These are phyloP conservation scores for Penicillium bovifimosum DNA, from an alignment of 495 filamentous ascomycete species.

Conservation along the genomic window DNA sequence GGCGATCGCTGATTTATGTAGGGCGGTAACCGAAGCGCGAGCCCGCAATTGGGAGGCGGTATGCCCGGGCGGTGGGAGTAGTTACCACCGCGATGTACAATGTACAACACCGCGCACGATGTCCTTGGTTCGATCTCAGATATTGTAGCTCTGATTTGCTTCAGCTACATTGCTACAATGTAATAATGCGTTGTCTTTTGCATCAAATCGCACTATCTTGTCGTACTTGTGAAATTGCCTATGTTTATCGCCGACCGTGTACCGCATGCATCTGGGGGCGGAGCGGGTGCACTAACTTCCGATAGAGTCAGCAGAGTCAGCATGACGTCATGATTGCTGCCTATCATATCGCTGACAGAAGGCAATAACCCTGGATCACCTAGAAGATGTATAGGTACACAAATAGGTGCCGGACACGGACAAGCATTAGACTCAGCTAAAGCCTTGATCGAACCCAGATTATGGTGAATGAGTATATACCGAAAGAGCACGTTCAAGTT, in stretches of 20 bases:
- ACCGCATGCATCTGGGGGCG: background rate
- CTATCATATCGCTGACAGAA: too few relatives aligned
- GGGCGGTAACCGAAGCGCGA: constrained; percentile 3
- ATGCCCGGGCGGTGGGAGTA: background rate
- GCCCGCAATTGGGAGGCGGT: constrained; percentile 11
- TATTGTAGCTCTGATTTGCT: background rate
- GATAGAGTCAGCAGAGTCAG: background rate
- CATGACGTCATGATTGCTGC: constrained; percentile 2
- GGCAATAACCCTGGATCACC: too few relatives aligned
- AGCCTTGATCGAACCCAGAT: background rate
- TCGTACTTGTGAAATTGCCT: background rate
- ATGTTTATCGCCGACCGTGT: background rate
- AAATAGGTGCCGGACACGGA: background rate
- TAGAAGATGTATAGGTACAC: too few relatives aligned
- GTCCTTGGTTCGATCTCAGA: background rate
- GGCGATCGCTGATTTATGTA: constrained; percentile 4
- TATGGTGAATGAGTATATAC: background rate
- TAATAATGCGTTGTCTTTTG: background rate
- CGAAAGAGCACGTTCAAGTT: background rate
- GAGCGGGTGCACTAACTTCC: background rate
- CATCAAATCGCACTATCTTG: background rate
- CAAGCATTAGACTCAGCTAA: background rate
- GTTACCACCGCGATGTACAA: too few relatives aligned
- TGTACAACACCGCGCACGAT: background rate
- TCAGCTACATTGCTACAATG: background rate